Percentiles rank a stretch among this genome's conserved stretches.
phyloP scores from a whole-genome alignment of 768 basidiomycete species.

The Clathrus columnatus region DNA sequence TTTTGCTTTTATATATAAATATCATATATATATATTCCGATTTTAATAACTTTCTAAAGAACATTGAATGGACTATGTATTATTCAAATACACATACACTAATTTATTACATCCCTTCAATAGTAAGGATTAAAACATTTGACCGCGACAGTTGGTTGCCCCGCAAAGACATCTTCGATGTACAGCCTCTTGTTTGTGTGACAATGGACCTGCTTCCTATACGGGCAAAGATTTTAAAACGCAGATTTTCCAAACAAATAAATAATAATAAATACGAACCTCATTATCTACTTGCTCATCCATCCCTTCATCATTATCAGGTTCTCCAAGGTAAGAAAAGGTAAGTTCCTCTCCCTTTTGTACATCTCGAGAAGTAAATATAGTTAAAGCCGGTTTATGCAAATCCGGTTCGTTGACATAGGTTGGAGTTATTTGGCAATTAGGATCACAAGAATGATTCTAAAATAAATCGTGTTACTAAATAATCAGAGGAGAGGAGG shows the following conservation, averaged over 20 bases:
- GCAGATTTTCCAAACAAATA: not conserved
- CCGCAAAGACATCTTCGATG: constrained; percentile 11
- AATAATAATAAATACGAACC: not conserved
- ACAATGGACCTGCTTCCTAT: not conserved
- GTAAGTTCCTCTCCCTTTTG: constrained; percentile 61
- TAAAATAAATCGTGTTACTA: constrained; percentile 20
- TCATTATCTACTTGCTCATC: constrained; percentile 4
- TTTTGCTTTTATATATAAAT: not conserved
- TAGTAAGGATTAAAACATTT: constrained; percentile 15
- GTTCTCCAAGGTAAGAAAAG: constrained; percentile 60
- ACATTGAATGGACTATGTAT: not conserved
- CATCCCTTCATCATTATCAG: constrained; percentile 24
- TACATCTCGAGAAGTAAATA: constrained; percentile 62
- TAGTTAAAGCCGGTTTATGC: constrained; percentile 55
- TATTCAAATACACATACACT: not conserved
- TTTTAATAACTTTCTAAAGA: not conserved
- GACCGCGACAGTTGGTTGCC: constrained; percentile 11
- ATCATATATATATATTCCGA: not conserved
- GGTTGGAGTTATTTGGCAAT: constrained; percentile 59
- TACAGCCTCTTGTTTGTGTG: constrained; percentile 5
- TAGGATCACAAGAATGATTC: constrained; percentile 93
- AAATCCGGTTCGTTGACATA: constrained; percentile 74
- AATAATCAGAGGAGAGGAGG: not conserved
- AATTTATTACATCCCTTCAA: not conserved
- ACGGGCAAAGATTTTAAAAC: not conserved